Conservation (phyloP, 768 basidiomycete genomes). For the Lactarius vividus region DNA sequence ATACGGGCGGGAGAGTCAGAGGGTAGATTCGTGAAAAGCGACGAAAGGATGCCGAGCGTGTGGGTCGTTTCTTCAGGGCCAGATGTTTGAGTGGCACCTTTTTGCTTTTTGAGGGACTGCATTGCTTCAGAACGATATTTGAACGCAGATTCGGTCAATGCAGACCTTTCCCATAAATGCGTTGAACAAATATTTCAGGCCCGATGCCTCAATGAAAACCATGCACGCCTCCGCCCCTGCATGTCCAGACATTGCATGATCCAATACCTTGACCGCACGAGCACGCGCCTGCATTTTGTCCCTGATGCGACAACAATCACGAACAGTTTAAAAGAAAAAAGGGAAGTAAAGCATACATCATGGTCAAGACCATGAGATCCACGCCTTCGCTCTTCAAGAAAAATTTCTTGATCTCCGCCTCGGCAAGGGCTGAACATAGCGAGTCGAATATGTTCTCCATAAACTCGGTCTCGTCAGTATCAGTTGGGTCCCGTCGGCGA, state of each 20-base stretch:
- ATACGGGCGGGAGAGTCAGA: slow-evolving; percentile 80
- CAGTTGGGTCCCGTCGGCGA: slow-evolving; percentile 76
- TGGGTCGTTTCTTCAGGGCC: slow-evolving; percentile 84
- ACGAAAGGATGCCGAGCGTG: slow-evolving; percentile 82
- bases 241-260: slow-evolving; percentile 84
- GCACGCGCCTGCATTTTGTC: slow-evolving; percentile 80
- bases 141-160: slow-evolving; percentile 23
- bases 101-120: slow-evolving; percentile 59
- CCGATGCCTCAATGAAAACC: slow-evolving; percentile 82
- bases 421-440: slow-evolving; percentile 80
- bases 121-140: slow-evolving; percentile 12
- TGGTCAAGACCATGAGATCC: slow-evolving; percentile 97
- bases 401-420: slow-evolving; percentile 70
- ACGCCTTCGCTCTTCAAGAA: slow-evolving; percentile 93
- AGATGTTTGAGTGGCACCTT: slow-evolving; percentile 43
- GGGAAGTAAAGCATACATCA: slow-evolving; percentile 62
- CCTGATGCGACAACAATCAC: slow-evolving; percentile 41
- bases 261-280: slow-evolving; percentile 85
- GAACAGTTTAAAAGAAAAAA: slow-evolving; percentile 3
- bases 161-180: slow-evolving; percentile 91
- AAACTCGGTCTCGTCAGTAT: slow-evolving; percentile 91
- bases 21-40: slow-evolving; percentile 80
- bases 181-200: slow-evolving; percentile 87
- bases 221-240: slow-evolving; percentile 70
- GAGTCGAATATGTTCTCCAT: slow-evolving; percentile 97